A percentile compares a stretch with the other conserved stretches of the same genome.
These are phyloP conservation scores for Diospyros kaki DNA, from an alignment of 148 eudicot species.

Conservation along the genomic window DNA sequence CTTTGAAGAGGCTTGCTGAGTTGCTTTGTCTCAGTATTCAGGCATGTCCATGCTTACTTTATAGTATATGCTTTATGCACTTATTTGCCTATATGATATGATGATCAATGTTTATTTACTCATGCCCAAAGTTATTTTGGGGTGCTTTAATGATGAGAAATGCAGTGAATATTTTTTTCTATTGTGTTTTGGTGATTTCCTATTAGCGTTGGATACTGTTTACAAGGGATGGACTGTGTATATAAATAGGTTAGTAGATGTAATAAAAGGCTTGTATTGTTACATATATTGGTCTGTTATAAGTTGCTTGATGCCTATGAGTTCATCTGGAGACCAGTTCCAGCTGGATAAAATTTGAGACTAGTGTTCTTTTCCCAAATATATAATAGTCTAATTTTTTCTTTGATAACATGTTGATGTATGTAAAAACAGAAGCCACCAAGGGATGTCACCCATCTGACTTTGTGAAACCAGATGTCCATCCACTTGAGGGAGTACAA, in stretches of 20 bases:
- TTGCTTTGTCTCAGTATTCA: slow-evolving; percentile 65
- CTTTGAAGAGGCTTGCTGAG: slow-evolving; percentile 79
- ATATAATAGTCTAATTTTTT: not conserved
- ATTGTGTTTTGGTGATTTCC: not conserved
- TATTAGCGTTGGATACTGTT: not conserved
- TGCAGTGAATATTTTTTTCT: not conserved
- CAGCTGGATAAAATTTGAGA: not conserved
- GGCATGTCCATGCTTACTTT: slow-evolving; percentile 34
- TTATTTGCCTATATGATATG: slow-evolving; percentile 3
- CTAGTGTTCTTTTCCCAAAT: not conserved
- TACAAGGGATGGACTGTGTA: not conserved
- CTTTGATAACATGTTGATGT: too few relatives aligned
- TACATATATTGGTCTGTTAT: not conserved
- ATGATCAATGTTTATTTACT: not conserved
- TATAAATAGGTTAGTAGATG: not conserved
- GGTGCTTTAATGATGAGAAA: not conserved
- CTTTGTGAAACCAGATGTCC: too few relatives aligned
- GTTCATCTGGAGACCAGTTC: not conserved
- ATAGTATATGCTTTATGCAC: not conserved
- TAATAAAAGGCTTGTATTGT: not conserved
- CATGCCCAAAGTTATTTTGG: not conserved
- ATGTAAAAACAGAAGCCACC: too few relatives aligned
- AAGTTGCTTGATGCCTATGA: not conserved
- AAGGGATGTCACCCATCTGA: too few relatives aligned
- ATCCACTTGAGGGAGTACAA: too few relatives aligned